phyloP scores from a whole-genome alignment of 1,139 yeast genomes.

The Nadsonia starkeyi-henricii region DNA sequence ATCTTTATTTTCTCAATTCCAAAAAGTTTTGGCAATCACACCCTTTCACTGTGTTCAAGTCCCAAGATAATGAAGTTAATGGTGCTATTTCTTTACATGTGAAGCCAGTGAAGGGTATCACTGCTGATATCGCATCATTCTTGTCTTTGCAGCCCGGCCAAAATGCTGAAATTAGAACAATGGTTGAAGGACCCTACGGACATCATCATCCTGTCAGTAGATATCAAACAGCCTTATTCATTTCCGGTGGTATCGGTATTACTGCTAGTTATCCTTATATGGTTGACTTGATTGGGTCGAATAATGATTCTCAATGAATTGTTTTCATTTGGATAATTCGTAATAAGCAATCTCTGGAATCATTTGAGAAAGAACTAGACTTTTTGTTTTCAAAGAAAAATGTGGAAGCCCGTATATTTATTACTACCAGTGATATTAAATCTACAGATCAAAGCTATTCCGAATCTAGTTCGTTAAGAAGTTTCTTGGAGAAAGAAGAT shows the following conservation, averaged over 20 bases:
- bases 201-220: constrained; percentile 33
- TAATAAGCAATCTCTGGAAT: constrained; percentile 1
- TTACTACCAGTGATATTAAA: constrained; percentile 1
- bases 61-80: constrained; percentile 9
- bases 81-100: constrained; percentile 19
- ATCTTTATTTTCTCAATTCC: constrained; percentile 34
- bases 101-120: constrained; percentile 16
- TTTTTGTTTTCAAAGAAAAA: not conserved
- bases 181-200: constrained; percentile 51
- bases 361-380: constrained; percentile 4
- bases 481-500: not conserved
- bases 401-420: constrained; percentile 2
- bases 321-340: constrained; percentile 5
- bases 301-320: not conserved
- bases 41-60: constrained; percentile 44
- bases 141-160: constrained; percentile 2
- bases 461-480: constrained; percentile 1
- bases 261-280: constrained; percentile 31
- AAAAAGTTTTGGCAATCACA: constrained; percentile 43
- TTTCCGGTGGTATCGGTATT: constrained; percentile 59
- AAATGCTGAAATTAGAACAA: constrained; percentile 11
- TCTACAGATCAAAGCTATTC: constrained; percentile 1
- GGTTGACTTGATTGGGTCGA: constrained; percentile 7
- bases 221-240: constrained; percentile 35
- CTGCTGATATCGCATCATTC: constrained; percentile 16